A percentile compares a stretch with the other conserved stretches of the same genome.
These are phyloP conservation scores for Astrothelium subdiscretum DNA, from an alignment of 495 filamentous ascomycete species.

Conservation along the genomic window DNA sequence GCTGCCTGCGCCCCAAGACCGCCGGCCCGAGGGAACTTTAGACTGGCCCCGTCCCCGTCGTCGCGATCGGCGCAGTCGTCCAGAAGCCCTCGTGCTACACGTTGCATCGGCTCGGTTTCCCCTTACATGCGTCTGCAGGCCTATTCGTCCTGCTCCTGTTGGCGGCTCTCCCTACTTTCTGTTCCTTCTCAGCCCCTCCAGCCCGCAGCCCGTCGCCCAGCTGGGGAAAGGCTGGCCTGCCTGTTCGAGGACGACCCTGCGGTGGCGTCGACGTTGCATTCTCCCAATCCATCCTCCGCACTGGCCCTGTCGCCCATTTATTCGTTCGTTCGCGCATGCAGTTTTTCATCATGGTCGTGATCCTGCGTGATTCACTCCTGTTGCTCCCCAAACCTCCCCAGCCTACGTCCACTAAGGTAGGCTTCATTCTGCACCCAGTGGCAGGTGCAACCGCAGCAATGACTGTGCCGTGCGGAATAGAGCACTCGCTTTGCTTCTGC, in stretches of 20 bases:
- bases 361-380: not conserved
- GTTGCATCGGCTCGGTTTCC: constrained; percentile 1
- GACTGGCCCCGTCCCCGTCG: not conserved
- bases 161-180: not conserved
- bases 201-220: not conserved
- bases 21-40: not conserved
- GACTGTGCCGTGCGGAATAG: too few relatives aligned
- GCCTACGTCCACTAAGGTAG: not conserved
- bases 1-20: not conserved
- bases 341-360: not conserved
- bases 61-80: not conserved
- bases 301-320: not conserved
- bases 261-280: constrained; percentile 1
- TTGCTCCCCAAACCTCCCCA: too few relatives aligned
- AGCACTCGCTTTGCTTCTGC: not conserved
- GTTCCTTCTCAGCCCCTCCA: not conserved
- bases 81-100: constrained; percentile 1
- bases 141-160: not conserved
- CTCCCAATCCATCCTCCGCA: not conserved
- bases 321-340: not conserved
- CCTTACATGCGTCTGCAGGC: not conserved
- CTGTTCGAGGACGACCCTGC: not conserved
- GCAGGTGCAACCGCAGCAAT: not conserved
- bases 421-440: not conserved
- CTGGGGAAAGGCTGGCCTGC: not conserved